phyloP scores from a whole-genome alignment of 495 filamentous ascomycete genomes.

The Neurospora sublineolata region DNA sequence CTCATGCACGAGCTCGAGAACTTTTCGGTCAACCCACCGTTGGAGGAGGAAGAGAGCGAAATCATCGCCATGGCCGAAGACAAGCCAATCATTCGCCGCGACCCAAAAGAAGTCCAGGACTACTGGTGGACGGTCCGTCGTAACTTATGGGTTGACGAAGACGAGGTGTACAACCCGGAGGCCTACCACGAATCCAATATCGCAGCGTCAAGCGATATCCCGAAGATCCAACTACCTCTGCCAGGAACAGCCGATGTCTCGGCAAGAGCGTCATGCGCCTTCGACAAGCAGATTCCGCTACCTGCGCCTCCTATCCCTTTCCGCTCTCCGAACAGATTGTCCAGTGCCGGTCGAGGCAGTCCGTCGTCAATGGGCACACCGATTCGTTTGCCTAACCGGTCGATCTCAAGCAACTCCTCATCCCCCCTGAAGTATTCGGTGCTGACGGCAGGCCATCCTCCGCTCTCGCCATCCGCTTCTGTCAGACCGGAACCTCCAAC shows the following conservation, averaged over 20 bases:
- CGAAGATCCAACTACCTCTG: not conserved
- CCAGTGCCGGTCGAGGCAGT: not conserved
- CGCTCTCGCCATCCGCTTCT: not conserved
- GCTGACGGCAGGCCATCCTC: not conserved
- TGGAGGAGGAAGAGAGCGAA: not conserved
- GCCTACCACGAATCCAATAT: not conserved
- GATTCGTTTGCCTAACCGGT: not conserved
- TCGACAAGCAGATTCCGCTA: not conserved
- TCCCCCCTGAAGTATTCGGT: not conserved
- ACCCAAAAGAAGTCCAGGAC: constrained; percentile 5
- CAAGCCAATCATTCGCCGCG: not conserved
- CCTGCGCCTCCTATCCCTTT: not conserved
- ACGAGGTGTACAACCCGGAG: not conserved
- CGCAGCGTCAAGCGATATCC: not conserved
- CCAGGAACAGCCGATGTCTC: not conserved
- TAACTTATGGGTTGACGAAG: constrained; percentile 12
- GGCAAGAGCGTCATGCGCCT: not conserved
- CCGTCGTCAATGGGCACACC: not conserved
- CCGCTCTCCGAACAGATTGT: not conserved
- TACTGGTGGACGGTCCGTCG: constrained; percentile 12
- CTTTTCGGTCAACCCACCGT: not conserved
- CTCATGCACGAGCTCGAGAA: constrained; percentile 1
- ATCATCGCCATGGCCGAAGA: not conserved
- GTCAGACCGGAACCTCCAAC: not conserved
- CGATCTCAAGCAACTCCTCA: not conserved